phyloP scores from a whole-genome alignment of 805 yeast genomes.

The Candida mattraensis region DNA sequence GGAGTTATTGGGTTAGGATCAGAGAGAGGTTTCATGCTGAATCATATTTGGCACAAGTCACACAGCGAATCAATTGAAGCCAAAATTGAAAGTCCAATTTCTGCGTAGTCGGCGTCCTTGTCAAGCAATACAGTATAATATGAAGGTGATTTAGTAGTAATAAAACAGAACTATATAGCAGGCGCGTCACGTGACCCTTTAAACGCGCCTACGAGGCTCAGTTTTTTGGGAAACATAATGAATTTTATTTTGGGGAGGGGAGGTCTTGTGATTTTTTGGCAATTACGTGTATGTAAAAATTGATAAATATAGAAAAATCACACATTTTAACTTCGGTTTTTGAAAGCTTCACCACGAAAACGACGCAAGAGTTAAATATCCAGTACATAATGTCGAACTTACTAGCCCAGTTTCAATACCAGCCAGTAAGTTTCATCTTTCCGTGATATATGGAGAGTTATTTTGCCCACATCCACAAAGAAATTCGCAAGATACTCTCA shows the following conservation, averaged over 20 bases:
- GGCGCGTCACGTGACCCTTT: no score
- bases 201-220: no score
- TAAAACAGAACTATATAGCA: no score
- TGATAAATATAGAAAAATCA: neutral
- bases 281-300: conserved; percentile 15
- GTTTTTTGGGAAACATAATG: no score
- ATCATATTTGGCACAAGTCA: conserved; percentile 33
- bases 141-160: no score
- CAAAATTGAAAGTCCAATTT: neutral
- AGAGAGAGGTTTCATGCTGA: conserved; percentile 32
- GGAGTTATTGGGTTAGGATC: conserved; percentile 35
- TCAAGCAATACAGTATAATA: no score
- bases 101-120: no score
- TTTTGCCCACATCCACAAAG: neutral
- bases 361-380: no score
- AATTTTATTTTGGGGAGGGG: no score
- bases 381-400: conserved; percentile 23
- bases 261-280: no score
- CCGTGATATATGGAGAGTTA: neutral
- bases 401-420: conserved; percentile 39
- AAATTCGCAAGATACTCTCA: neutral
- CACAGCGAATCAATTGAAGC: conserved; percentile 31
- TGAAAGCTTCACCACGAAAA: neutral
- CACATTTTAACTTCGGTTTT: neutral
- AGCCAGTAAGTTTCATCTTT: conserved; percentile 37